Evolutionary conservation across 768 basidiomycete species (phyloP).

Genomic region (Hericium rajendrae): DNA sequence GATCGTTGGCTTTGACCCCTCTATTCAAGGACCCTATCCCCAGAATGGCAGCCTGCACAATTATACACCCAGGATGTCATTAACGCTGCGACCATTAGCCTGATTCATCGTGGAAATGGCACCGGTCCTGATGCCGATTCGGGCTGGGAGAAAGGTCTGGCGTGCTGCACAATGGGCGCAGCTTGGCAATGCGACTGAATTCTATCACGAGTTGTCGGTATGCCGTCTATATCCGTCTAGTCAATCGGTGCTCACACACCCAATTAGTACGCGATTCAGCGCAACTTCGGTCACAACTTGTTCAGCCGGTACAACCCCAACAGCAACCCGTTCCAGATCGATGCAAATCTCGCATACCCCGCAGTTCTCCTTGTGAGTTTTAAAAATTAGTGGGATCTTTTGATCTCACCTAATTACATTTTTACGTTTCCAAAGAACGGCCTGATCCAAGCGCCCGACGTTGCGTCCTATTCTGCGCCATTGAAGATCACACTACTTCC

Average conservation of each 20-base stretch:
- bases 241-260: background rate
- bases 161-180: slow-evolving; percentile 71
- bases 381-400: background rate
- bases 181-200: slow-evolving; percentile 42
- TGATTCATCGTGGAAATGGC: slow-evolving; percentile 62
- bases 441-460: slow-evolving; percentile 60
- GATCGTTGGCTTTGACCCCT: slow-evolving; percentile 41
- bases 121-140: slow-evolving; percentile 64
- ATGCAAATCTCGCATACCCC: slow-evolving; percentile 65
- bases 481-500: slow-evolving; percentile 54
- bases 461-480: slow-evolving; percentile 37
- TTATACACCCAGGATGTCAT: slow-evolving; percentile 46
- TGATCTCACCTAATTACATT: slow-evolving; percentile 14
- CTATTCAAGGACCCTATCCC: slow-evolving; percentile 34
- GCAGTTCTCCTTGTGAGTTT: slow-evolving; percentile 49
- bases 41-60: slow-evolving; percentile 16
- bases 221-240: slow-evolving; percentile 14
- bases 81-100: slow-evolving; percentile 44
- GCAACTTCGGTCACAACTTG: slow-evolving; percentile 55
- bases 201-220: slow-evolving; percentile 59
- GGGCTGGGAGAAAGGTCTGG: slow-evolving; percentile 77
- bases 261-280: slow-evolving; percentile 45
- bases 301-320: slow-evolving; percentile 53
- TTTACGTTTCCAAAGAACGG: slow-evolving; percentile 37
- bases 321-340: slow-evolving; percentile 62